These are phyloP conservation scores for Plasmodium inui DNA, from an alignment of 169 alveolate genomes.

Conservation along the genomic window DNA sequence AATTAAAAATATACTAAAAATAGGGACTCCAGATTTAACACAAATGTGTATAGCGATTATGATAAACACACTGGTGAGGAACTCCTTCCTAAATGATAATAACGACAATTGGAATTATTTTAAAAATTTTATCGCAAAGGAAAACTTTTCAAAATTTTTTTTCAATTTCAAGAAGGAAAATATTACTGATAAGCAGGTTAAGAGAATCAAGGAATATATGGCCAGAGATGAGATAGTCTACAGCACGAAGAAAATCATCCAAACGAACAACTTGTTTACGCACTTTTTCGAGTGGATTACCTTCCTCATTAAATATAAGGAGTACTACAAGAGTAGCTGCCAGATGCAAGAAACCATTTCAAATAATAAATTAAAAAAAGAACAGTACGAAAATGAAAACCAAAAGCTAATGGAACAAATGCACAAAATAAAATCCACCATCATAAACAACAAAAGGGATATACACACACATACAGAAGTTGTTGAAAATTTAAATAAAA, in stretches of 20 bases:
- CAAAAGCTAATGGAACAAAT: constrained; percentile 27
- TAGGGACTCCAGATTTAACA: constrained; percentile 18
- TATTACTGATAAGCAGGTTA: constrained; percentile 55
- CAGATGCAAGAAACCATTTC: constrained; percentile 9
- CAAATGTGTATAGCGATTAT: constrained; percentile 40
- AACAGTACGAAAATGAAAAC: constrained; percentile 50
- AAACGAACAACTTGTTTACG: constrained; percentile 58
- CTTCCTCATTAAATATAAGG: constrained; percentile 46
- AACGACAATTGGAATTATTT: constrained; percentile 75
- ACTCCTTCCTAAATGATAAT: constrained; percentile 36
- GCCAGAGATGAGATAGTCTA: constrained; percentile 12
- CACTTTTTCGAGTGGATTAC: constrained; percentile 29
- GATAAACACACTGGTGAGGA: constrained; percentile 44
- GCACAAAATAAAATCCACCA: constrained; percentile 15
- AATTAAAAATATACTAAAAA: constrained; percentile 66
- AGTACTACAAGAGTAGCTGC: constrained; percentile 36
- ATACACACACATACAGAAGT: constrained; percentile 14
- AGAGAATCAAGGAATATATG: constrained; percentile 56
- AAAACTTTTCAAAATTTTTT: constrained; percentile 45
- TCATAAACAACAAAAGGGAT: constrained; percentile 27
- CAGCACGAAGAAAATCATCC: constrained; percentile 1
- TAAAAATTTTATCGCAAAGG: constrained; percentile 60
- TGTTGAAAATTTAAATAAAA: constrained; percentile 50
- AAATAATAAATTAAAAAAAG: constrained; percentile 29
- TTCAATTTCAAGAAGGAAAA: constrained; percentile 72